Base-by-base conservation (phyloP, 495 filamentous ascomycete genomes). In the Aspergillus asperescens region DNA sequence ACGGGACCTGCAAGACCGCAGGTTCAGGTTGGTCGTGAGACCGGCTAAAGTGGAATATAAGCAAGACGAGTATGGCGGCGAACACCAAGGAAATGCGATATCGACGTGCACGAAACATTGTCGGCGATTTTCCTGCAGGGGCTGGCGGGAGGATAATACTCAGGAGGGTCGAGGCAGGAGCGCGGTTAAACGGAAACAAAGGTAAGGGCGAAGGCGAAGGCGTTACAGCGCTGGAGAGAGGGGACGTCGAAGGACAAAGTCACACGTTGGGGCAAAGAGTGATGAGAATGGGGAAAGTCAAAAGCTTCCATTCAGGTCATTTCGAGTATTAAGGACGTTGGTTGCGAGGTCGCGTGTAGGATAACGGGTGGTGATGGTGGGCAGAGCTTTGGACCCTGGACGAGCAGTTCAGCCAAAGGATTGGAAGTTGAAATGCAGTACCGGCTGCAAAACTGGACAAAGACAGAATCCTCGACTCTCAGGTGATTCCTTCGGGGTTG, bases 51-150 rank as follows among this genome's bases (percentile, higher is more conserved):
- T 88, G 81, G 57, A 88, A 78, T 18, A 92, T 66, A 13, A 82
- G 69, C 37, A 90, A 68, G 24, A 85, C 67, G 43, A 84, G 67
- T 41, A 88, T 65, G 44, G 81, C 76, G 40, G 88, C 82, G 62
- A 88, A 85, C 57, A 87, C 68, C 41, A 90, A 62, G 54, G 88
- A 85, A 41, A 85, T 74, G 48, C 89, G 83, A 61, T 89, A 92
- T 68, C 88, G 78, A 45, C 89, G 84, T 56, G 87, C 67, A 32
- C 88, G 85, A 51, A 88, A 71, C 89, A 93, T 91, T 42, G 58
- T 54, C 27, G 32, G 32, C 22, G 29, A 43, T 1, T 32, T 8
- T 31, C 18, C 22, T 27, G 49, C 15, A 49, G 6, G 12, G 38
- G 24, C 22, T 2, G 22, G 8, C n/a, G 24, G 23, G 45, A 22